These are phyloP conservation scores for Pseudogymnoascus sp. DNA, from an alignment of 2,329 filamentous ascomycete species.

Conservation along the genomic window DNA sequence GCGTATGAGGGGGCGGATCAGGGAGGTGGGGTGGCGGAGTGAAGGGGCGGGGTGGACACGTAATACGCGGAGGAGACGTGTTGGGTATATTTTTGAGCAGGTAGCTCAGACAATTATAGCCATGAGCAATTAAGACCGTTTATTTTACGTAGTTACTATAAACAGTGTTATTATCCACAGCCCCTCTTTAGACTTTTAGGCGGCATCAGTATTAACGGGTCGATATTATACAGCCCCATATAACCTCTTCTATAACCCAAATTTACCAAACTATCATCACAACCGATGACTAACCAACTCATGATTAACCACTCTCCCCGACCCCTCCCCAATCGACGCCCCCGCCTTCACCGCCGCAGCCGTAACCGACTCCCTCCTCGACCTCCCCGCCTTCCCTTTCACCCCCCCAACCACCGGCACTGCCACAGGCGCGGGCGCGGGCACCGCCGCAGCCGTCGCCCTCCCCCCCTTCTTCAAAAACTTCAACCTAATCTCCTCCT, in stretches of 20 bases:
- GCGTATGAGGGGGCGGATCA: not conserved
- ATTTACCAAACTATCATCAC: not conserved
- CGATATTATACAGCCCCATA: not conserved
- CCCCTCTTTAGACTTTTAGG: not conserved
- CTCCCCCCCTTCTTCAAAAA: constrained; percentile 30
- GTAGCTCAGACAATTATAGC: constrained; percentile 38
- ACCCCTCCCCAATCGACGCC: not conserved
- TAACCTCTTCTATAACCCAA: not conserved
- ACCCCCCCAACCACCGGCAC: not conserved
- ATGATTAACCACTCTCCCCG: constrained; percentile 3
- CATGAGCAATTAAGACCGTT: constrained; percentile 22
- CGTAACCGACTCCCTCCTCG: not conserved
- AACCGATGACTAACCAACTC: not conserved
- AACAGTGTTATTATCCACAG: not conserved
- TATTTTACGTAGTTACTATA: not conserved
- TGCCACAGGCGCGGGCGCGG: not conserved
- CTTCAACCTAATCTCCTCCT: constrained; percentile 55
- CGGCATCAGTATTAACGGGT: not conserved
- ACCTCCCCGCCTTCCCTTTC: not conserved
- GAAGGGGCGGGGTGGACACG: not conserved
- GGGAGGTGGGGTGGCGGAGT: not conserved
- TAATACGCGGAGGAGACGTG: too few relatives aligned
- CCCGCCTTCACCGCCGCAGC: not conserved
- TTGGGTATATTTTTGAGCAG: not conserved
- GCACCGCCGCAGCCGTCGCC: not conserved